These are phyloP conservation scores for Rutstroemia sydowiana DNA, from an alignment of 2,329 filamentous ascomycete genomes.

Conservation along the genomic window DNA sequence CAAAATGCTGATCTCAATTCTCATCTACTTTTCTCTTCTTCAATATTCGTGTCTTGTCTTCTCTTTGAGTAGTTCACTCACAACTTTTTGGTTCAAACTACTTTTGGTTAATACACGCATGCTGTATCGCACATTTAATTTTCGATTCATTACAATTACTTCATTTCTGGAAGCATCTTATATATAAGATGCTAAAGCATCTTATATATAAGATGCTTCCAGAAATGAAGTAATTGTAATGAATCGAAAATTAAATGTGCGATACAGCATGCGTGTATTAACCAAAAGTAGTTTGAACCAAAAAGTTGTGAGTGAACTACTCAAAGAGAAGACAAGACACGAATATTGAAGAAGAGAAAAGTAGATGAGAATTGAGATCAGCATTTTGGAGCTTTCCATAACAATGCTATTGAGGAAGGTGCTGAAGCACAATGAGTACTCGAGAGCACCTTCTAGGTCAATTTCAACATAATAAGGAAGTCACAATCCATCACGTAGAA, in stretches of 20 bases:
- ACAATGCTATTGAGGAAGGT: constrained; percentile 9
- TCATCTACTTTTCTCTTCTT: constrained; percentile 34
- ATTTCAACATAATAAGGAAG: too few species aligned
- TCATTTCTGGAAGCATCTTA: constrained; percentile 17
- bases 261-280: constrained; percentile 23
- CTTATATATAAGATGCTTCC: constrained; percentile 41
- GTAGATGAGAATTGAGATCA: constrained; percentile 8
- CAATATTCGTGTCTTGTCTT: constrained; percentile 16
- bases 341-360: constrained; percentile 34
- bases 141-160: constrained; percentile 22
- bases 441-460: neutral
- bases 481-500: neutral
- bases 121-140: constrained; percentile 25
- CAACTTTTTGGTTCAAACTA: constrained; percentile 12
- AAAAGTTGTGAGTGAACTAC: constrained; percentile 6
- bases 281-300: constrained; percentile 25
- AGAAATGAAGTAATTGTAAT: constrained; percentile 38
- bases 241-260: constrained; percentile 26
- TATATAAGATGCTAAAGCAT: constrained; percentile 24
- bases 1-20: neutral
- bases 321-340: constrained; percentile 8
- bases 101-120: constrained; percentile 28
- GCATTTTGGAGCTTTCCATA: neutral
- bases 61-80: constrained; percentile 4
- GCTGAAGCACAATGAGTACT: neutral